phyloP scores from a whole-genome alignment of 257 asterid genomes.

The Ballota nigra region DNA sequence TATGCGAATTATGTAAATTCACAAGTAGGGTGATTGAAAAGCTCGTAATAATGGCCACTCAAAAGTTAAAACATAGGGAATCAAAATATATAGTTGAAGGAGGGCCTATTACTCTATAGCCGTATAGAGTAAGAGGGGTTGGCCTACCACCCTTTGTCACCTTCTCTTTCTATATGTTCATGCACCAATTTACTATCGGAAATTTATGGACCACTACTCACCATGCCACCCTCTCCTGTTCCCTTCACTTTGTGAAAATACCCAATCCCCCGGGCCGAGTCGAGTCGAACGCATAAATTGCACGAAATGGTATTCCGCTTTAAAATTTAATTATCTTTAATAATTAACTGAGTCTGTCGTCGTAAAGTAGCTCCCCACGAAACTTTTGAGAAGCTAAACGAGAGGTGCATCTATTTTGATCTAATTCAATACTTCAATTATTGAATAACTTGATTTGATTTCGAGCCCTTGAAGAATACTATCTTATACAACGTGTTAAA shows the following conservation, averaged over 20 bases:
- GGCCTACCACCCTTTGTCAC: constrained; percentile 34
- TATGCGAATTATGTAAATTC: background rate
- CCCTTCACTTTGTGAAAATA: constrained; percentile 26
- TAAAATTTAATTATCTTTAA: background rate
- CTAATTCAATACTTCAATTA: no score
- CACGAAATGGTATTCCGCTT: no score
- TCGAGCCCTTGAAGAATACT: no score
- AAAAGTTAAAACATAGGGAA: constrained; percentile 23
- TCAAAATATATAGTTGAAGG: constrained; percentile 23
- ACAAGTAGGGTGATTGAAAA: background rate
- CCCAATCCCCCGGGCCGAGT: background rate
- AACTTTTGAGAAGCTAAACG: no score
- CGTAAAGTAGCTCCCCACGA: no score
- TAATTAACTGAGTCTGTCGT: background rate
- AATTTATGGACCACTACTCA: constrained; percentile 34
- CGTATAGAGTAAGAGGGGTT: constrained; percentile 23
- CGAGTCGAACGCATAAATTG: background rate
- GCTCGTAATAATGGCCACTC: background rate
- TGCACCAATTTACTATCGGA: constrained; percentile 23
- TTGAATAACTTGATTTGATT: no score
- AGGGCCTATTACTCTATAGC: background rate
- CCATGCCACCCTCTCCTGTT: constrained; percentile 27
- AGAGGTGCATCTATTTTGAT: no score
- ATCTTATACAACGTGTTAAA: no score
- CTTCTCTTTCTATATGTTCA: constrained; percentile 31